Percentiles rank a stretch among this genome's conserved stretches.
phyloP scores from a whole-genome alignment of 2,329 filamentous ascomycete species.

The Aspergillus transmontanensis region DNA sequence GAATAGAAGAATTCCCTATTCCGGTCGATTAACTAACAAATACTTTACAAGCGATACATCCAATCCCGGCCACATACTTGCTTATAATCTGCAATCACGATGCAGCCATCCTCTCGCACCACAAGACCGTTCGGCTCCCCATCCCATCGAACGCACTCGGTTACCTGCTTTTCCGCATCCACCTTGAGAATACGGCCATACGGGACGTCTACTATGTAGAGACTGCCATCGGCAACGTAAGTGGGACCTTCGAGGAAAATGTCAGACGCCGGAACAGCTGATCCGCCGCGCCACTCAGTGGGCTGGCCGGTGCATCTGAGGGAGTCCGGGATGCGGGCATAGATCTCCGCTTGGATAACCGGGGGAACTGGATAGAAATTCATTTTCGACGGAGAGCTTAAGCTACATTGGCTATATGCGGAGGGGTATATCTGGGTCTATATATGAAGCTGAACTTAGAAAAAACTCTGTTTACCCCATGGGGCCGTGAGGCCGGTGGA shows the following conservation, averaged over 20 bases:
- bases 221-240: not conserved
- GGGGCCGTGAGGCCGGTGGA: not conserved
- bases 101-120: not conserved
- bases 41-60: not conserved
- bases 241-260: conserved; percentile 15
- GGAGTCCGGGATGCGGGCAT: conserved; percentile 40
- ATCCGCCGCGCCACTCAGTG: conserved; percentile 42
- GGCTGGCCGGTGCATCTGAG: conserved; percentile 33
- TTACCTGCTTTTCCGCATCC: not conserved
- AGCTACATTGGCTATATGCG: not conserved
- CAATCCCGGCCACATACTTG: not conserved
- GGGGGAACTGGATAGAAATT: conserved; percentile 24
- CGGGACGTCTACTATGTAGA: not conserved
- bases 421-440: not conserved
- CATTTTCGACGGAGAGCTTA: conserved; percentile 9
- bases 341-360: conserved; percentile 37
- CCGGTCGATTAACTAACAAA: not conserved
- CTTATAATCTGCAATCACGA: not conserved
- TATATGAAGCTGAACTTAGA: not conserved
- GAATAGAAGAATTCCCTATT: not conserved
- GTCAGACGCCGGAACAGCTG: conserved; percentile 36
- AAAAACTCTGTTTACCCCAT: not conserved
- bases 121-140: not conserved
- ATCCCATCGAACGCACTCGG: not conserved
- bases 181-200: not conserved